Conservation (phyloP, 148 eudicot species). For the Limonium bicolor region DNA sequence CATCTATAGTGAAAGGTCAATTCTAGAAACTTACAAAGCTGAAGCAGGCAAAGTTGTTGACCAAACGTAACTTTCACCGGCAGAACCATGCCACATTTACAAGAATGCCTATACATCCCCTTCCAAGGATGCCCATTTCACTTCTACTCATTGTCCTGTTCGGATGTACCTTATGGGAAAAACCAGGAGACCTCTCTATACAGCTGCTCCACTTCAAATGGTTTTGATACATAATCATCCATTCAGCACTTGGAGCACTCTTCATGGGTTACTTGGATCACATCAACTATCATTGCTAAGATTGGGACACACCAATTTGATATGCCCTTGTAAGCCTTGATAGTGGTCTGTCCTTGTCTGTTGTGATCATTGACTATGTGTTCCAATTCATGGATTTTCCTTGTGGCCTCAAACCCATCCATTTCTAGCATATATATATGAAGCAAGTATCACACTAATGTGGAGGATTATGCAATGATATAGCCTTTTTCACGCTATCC, state of each 20-base stretch:
- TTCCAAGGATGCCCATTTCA: too few species aligned
- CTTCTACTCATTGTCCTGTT: too few species aligned
- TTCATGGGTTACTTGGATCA: constrained; percentile 69
- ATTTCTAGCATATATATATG: constrained; percentile 84
- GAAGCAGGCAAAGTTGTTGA: too few species aligned
- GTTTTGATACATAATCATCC: constrained; percentile 85
- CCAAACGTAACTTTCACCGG: too few species aligned
- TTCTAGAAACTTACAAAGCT: too few species aligned
- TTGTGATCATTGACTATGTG: constrained; percentile 24
- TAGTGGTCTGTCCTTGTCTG: constrained; percentile 25
- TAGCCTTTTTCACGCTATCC: constrained; percentile 40
- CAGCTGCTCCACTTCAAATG: constrained; percentile 59
- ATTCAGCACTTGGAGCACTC: constrained; percentile 58
- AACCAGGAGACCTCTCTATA: constrained; percentile 67
- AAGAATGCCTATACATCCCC: too few species aligned
- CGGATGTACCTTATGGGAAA: too few species aligned
- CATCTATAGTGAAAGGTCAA: too few species aligned
- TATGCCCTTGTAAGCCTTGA: constrained; percentile 10
- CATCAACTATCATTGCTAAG: constrained; percentile 94
- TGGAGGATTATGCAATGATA: constrained; percentile 34
- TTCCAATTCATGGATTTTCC: constrained; percentile 40
- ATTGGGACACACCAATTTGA: constrained; percentile 70
- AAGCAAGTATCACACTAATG: constrained; percentile 61
- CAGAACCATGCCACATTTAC: too few species aligned
- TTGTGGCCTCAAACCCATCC: constrained; percentile 93